These are phyloP conservation scores for Cicer cuneatum DNA, from an alignment of 306 rosid genomes.

Conservation along the genomic window DNA sequence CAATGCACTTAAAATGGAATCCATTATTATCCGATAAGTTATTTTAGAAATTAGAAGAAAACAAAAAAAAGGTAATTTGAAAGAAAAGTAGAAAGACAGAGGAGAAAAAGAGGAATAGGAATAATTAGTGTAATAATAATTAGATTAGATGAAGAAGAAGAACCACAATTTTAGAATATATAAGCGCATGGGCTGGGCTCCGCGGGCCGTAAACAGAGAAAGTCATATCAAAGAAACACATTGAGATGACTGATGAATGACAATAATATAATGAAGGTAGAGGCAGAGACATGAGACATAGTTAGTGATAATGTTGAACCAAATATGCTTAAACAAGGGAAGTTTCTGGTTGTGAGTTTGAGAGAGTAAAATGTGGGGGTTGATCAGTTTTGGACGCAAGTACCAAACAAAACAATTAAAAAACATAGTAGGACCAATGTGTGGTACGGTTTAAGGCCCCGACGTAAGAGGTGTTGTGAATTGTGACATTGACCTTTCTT, in stretches of 20 bases:
- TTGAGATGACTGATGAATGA: slow-evolving; percentile 34
- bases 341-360: slow-evolving; percentile 14
- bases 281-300: slow-evolving; percentile 54
- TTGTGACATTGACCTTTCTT: slow-evolving; percentile 8
- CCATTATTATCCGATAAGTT: too few relatives aligned
- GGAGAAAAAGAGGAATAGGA: slow-evolving; percentile 40
- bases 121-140: slow-evolving; percentile 35
- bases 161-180: slow-evolving; percentile 35
- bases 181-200: too few relatives aligned
- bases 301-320: slow-evolving; percentile 48
- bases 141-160: slow-evolving; percentile 28
- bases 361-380: slow-evolving; percentile 24
- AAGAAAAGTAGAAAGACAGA: not conserved
- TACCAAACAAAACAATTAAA: not conserved
- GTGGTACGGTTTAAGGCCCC: slow-evolving; percentile 24
- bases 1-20: too few relatives aligned
- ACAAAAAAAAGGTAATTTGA: not conserved
- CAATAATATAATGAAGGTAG: slow-evolving; percentile 40
- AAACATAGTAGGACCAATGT: slow-evolving; percentile 20
- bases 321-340: slow-evolving; percentile 8
- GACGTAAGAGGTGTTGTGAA: not conserved
- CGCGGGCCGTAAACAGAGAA: not conserved
- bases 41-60: too few relatives aligned
- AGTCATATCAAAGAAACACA: slow-evolving; percentile 45
- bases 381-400: slow-evolving; percentile 22